Conservation (phyloP, 495 filamentous ascomycete genomes). For the Aspergillus saccharolyticus region DNA sequence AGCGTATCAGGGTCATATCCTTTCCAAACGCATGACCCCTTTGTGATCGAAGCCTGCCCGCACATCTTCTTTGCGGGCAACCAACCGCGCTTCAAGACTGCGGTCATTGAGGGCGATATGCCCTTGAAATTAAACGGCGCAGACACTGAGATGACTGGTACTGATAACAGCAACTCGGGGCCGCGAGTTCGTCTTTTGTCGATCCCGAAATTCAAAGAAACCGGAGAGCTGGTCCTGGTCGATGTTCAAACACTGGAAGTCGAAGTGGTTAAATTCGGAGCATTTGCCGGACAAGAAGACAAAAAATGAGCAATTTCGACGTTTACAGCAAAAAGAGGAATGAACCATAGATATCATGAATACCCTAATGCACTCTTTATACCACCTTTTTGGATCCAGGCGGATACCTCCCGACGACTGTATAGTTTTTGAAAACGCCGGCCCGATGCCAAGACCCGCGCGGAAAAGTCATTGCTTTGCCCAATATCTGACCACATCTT, state of each 20-base stretch:
- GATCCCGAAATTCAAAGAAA: slow-evolving; percentile 76
- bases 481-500: neutral
- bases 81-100: slow-evolving; percentile 77
- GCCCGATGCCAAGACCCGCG: slow-evolving; percentile 20
- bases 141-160: slow-evolving; percentile 41
- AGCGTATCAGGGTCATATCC: slow-evolving; percentile 75
- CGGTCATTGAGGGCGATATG: slow-evolving; percentile 54
- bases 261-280: slow-evolving; percentile 62
- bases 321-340: neutral
- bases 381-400: neutral
- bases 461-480: slow-evolving; percentile 11
- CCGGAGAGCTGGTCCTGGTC: slow-evolving; percentile 75
- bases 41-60: slow-evolving; percentile 76
- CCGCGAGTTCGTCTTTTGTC: slow-evolving; percentile 70
- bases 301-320: slow-evolving; percentile 27
- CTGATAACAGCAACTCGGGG: slow-evolving; percentile 39
- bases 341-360: slow-evolving; percentile 1
- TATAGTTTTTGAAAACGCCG: neutral
- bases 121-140: slow-evolving; percentile 31
- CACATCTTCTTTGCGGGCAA: slow-evolving; percentile 89
- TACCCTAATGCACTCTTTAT: neutral
- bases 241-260: slow-evolving; percentile 80
- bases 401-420: neutral
- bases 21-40: slow-evolving; percentile 86
- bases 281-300: slow-evolving; percentile 44